phyloP scores from a whole-genome alignment of 192 early-diverging fungal species.

The Fimicolochytrium jonesii region DNA sequence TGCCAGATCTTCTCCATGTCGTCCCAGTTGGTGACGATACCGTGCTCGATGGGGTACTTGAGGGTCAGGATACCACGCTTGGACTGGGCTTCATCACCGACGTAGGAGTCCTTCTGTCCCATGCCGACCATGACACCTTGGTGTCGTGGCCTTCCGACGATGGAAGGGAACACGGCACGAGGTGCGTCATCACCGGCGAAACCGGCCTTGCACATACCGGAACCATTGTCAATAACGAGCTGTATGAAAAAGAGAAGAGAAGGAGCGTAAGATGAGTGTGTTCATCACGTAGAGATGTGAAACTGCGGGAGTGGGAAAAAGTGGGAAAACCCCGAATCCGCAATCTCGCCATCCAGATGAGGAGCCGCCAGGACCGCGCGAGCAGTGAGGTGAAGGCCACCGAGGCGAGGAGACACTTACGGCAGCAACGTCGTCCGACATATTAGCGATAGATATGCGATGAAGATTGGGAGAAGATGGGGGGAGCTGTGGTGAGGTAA shows the following conservation, averaged over 20 bases:
- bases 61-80: constrained; percentile 61
- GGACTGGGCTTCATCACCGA: constrained; percentile 64
- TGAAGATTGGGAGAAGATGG: no score
- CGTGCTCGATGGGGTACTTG: constrained; percentile 61
- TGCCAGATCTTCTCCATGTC: constrained; percentile 70
- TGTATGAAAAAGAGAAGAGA: not conserved
- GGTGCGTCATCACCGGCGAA: constrained; percentile 61
- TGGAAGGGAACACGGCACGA: constrained; percentile 59
- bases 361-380: not conserved
- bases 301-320: not conserved
- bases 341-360: not conserved
- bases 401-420: constrained; percentile 19
- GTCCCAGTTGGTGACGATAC: constrained; percentile 66
- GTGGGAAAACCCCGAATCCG: not conserved
- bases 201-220: constrained; percentile 64
- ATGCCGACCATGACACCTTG: constrained; percentile 60
- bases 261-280: not conserved
- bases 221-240: constrained; percentile 61
- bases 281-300: not conserved
- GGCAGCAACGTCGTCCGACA: constrained; percentile 44
- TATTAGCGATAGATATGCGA: not conserved
- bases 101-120: constrained; percentile 65
- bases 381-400: not conserved
- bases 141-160: constrained; percentile 57
- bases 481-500: no score